These are phyloP conservation scores for Myriosclerotinia duriaeana DNA, from an alignment of 2,329 filamentous ascomycete genomes.

Conservation along the genomic window DNA sequence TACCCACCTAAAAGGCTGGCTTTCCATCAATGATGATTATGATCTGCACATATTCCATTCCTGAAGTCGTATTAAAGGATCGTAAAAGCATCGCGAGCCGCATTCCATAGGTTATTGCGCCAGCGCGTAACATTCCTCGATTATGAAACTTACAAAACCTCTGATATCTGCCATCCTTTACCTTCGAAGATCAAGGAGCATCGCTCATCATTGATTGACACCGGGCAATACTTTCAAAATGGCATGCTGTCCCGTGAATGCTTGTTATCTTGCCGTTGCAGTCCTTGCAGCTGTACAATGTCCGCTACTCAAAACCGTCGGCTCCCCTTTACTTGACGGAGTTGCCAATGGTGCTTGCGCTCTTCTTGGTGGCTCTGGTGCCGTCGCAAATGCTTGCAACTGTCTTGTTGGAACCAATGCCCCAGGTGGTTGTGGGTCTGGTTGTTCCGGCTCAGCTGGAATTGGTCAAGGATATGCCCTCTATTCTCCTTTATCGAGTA, in stretches of 20 bases:
- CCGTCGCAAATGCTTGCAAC: background rate
- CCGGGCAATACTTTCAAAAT: background rate
- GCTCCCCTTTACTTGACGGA: background rate
- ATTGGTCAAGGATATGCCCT: background rate
- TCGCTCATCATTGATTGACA: background rate
- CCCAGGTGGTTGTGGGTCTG: constrained; percentile 3
- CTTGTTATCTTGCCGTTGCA: constrained; percentile 11
- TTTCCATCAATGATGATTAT: background rate
- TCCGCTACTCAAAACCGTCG: background rate
- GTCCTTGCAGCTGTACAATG: background rate
- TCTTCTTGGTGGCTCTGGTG: background rate
- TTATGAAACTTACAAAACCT: background rate
- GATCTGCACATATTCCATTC: constrained; percentile 1
- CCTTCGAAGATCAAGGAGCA: background rate
- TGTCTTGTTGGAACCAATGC: background rate
- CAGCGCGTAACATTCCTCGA: background rate
- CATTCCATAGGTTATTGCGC: background rate
- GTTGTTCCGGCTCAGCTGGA: background rate
- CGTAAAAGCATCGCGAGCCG: background rate
- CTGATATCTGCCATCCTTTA: background rate
- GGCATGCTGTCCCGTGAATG: constrained; percentile 10
- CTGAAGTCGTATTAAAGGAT: background rate
- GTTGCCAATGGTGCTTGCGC: background rate
- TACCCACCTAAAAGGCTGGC: background rate
- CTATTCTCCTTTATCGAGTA: background rate